These are phyloP conservation scores for Gracilaria domingensis DNA, from an alignment of 23 red algal genomes.

Conservation along the genomic window DNA sequence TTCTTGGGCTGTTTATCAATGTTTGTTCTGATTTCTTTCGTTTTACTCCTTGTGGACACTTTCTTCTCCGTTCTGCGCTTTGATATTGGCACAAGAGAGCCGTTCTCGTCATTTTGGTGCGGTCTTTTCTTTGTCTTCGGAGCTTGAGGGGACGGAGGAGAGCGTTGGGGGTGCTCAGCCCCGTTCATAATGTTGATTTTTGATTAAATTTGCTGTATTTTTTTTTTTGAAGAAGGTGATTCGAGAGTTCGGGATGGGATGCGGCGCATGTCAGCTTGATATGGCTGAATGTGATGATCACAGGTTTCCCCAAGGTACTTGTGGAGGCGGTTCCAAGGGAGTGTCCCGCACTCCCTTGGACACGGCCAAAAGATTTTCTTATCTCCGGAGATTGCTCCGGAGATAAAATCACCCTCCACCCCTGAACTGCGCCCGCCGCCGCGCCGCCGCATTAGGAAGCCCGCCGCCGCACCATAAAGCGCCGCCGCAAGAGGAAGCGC, in stretches of 20 bases:
- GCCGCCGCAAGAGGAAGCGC: too few relatives aligned
- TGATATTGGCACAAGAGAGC: neutral
- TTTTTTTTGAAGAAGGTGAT: constrained; percentile 14
- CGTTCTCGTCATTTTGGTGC: neutral
- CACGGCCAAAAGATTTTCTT: too few relatives aligned
- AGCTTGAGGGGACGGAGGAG: neutral
- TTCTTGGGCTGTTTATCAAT: neutral
- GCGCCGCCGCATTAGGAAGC: too few relatives aligned
- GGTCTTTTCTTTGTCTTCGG: constrained; percentile 15
- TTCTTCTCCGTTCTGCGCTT: constrained; percentile 3
- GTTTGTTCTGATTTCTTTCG: neutral
- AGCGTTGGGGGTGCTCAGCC: neutral
- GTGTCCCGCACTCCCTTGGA: too few relatives aligned
- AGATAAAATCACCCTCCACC: too few relatives aligned
- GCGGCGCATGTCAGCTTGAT: constrained; percentile 56
- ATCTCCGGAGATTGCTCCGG: too few relatives aligned
- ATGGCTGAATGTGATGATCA: constrained; percentile 65
- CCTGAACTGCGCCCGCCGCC: too few relatives aligned
- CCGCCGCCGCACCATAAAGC: too few relatives aligned
- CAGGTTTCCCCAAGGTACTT: too few relatives aligned
- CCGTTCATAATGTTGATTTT: constrained; percentile 22
- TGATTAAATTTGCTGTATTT: constrained; percentile 1
- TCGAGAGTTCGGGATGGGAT: constrained; percentile 61
- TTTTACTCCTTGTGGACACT: neutral
- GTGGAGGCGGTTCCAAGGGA: too few relatives aligned